These are phyloP conservation scores for Aspergillus ellipticus DNA, from an alignment of 495 filamentous ascomycete species.

Conservation along the genomic window DNA sequence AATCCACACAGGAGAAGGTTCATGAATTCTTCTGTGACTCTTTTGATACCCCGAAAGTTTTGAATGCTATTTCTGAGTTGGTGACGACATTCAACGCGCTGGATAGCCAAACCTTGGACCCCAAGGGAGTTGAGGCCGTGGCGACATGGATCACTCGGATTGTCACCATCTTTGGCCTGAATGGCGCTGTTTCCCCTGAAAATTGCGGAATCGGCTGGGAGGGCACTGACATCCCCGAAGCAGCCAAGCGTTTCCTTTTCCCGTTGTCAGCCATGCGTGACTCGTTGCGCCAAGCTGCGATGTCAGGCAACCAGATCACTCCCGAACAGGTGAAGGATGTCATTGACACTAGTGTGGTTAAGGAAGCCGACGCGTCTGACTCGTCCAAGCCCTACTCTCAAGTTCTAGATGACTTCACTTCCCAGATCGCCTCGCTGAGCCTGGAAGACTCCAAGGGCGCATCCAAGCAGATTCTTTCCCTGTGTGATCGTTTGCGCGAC, in stretches of 20 bases:
- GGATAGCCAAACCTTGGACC: constrained; percentile 56
- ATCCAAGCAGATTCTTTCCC: constrained; percentile 58
- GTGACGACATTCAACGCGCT: constrained; percentile 68
- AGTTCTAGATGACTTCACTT: constrained; percentile 36
- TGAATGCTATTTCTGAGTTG: constrained; percentile 70
- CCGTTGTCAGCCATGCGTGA: constrained; percentile 65
- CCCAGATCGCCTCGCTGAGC: constrained; percentile 31
- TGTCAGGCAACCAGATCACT: constrained; percentile 32
- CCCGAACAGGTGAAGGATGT: constrained; percentile 31
- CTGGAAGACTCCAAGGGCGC: constrained; percentile 41
- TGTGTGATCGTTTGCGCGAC: constrained; percentile 80
- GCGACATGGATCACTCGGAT: constrained; percentile 82
- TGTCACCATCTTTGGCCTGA: constrained; percentile 80
- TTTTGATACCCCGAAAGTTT: constrained; percentile 78
- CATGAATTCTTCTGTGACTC: constrained; percentile 74
- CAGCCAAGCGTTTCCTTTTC: constrained; percentile 61
- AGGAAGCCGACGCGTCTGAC: constrained; percentile 23
- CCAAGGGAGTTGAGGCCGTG: constrained; percentile 53
- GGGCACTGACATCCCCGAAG: constrained; percentile 60
- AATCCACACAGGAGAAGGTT: constrained; percentile 48
- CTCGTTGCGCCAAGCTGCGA: constrained; percentile 57
- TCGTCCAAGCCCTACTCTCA: constrained; percentile 35
- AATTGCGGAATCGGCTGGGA: constrained; percentile 76
- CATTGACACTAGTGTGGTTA: constrained; percentile 18
- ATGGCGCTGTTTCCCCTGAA: constrained; percentile 53